Base-by-base conservation (phyloP, 2,329 filamentous ascomycete species). In the Tolypocladium paradoxum region DNA sequence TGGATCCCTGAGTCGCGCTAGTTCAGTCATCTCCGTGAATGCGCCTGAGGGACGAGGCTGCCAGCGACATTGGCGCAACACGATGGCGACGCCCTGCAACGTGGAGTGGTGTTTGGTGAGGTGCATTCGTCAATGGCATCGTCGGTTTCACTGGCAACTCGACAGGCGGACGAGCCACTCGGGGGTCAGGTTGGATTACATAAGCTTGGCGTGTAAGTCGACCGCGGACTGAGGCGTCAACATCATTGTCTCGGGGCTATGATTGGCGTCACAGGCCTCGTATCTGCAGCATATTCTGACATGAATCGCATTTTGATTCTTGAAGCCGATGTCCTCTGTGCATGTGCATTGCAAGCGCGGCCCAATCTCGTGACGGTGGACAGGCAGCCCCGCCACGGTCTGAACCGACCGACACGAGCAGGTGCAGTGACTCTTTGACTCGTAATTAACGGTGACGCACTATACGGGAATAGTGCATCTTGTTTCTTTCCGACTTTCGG, bases 1-100 rank as follows among this genome's bases (percentile, higher is more conserved):
- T 54, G 60, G 56, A 53, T 55, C 57, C 51, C 58, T 59, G 48
- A 48, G 35, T 29, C 29, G 56, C 54, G 56, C 46, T 51, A 52
- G 50, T 56, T 57, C 58, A 58, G 60, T 58, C 64, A 66, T 65
- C 57, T 61, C 62, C 58, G 49, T 61, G 38, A 53, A 51, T 54
- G 47, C 51, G 58, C 50, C 53, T 49, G 60, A 53, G 54, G 56
- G 20, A 50, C 54, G 35, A 33, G 38, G 51, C 52, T 53, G 55
- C 53, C 51, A 51, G 54, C 49, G 56, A 55, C 61, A 61, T 64
- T 62, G 61, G 49, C 56, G 52, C 20, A 11, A 20, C 22, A 16
- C 27, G 8, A 36, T 20, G 16, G 31, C 49, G 29, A 18, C n/a
- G n/a, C n/a, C 20, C 31, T 33, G 27, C 27, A 24, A 20, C 43